Base-by-base conservation (phyloP, 257 asterid species). In the Euphrasia confusa region DNA sequence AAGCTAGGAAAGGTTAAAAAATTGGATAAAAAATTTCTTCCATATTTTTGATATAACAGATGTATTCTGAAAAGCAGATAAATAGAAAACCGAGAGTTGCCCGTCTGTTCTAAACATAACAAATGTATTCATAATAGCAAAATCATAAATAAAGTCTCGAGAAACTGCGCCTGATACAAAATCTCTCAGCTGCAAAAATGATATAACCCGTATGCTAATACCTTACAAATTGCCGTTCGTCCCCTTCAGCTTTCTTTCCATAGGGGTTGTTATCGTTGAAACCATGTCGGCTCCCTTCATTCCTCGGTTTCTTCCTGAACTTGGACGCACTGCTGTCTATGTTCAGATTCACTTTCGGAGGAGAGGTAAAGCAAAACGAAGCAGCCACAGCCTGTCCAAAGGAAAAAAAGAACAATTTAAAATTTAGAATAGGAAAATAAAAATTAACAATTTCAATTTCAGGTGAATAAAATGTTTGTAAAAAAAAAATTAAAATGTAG, bases 321-420 rank as follows among this genome's bases (percentile, higher is more conserved):
- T 84, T 93, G 73, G 96, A 83, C 0, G 90, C 86, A 5, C 64
- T 93, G 66, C 97, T 93, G 68, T 87, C 97, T 40, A 89, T 83
- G 81, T 84, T 84, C 48, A 93, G 26, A 78, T 77, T 78, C 32
- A 87, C 89, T 64, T 76, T 80, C 8, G 99, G 97, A 56, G 97
- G 99, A 59, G 79, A 78, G 1, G 80, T 63, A 60, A 89, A 83
- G 60, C 97, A 87, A 78, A 93, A 93, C 3, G 99, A 93, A 55
- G 96, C 81, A 69, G 99, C 96, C 77, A 93, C 97, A 28, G 85
- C 97, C 99, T 91, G 84, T 37, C 42, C 42, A 37, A 8, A 37
- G 2, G 11, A 37, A 37, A 37, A 7, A 8, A 10, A 10, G 10
- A 37, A 37, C 12, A 37, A 35, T 7, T 37, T 37, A 11, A 50